phyloP scores from a whole-genome alignment of 2,329 filamentous ascomycete species.

The Diaporthe sp. region DNA sequence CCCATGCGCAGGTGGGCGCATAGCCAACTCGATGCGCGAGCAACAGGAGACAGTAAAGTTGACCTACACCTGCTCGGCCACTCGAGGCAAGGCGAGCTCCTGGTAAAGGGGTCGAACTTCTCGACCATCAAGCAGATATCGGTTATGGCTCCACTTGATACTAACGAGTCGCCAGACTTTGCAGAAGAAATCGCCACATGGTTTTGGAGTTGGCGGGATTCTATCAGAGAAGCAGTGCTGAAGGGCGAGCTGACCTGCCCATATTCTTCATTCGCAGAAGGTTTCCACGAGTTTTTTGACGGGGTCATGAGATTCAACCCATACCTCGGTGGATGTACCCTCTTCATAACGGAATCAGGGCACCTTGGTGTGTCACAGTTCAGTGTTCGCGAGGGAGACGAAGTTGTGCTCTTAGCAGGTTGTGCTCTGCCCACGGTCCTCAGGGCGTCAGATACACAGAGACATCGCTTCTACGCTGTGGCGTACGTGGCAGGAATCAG shows the following conservation, averaged over 20 bases:
- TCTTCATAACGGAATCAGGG: not conserved
- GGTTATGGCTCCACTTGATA: not conserved
- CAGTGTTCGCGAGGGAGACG: not conserved
- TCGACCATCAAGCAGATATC: not conserved
- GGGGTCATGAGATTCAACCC: constrained; percentile 15
- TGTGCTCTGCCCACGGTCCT: not conserved
- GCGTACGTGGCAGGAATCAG: constrained; percentile 10
- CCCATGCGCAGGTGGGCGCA: not conserved
- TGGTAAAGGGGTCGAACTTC: not conserved
- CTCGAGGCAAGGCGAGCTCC: not conserved
- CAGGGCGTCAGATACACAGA: not conserved
- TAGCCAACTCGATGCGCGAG: not conserved
- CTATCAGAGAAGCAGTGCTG: not conserved
- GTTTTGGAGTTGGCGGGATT: constrained; percentile 15
- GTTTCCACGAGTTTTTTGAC: constrained; percentile 8
- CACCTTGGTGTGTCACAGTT: constrained; percentile 17
- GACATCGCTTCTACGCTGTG: constrained; percentile 1
- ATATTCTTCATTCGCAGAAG: constrained; percentile 6
- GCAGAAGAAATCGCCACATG: constrained; percentile 11
- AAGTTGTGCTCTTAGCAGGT: constrained; percentile 12
- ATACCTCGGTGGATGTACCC: not conserved
- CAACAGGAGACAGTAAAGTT: not conserved
- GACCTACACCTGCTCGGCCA: constrained; percentile 6
- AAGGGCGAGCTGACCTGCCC: not conserved
- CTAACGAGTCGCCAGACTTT: not conserved